These are phyloP conservation scores for Penicillium manginii DNA, from an alignment of 495 filamentous ascomycete species.

Conservation along the genomic window DNA sequence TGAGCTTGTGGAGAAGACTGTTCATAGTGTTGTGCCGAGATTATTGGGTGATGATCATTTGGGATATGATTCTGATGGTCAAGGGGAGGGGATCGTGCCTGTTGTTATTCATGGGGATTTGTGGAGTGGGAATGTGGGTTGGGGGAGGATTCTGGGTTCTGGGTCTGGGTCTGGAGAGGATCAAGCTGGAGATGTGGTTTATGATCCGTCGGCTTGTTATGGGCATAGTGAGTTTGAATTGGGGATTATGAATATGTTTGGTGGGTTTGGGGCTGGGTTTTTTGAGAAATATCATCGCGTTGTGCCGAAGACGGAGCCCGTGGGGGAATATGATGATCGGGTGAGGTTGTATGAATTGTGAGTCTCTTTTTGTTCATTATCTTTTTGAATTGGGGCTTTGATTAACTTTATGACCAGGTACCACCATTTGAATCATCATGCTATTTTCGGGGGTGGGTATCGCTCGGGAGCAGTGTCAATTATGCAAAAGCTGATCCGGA, in stretches of 20 bases:
- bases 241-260: constrained; percentile 96
- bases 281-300: constrained; percentile 75
- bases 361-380: constrained; percentile 38
- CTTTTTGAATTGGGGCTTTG: background rate
- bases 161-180: constrained; percentile 27
- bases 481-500: constrained; percentile 69
- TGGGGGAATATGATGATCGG: constrained; percentile 82
- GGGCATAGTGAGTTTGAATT: constrained; percentile 89
- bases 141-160: constrained; percentile 61
- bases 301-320: constrained; percentile 78
- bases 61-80: constrained; percentile 49
- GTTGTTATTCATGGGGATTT: constrained; percentile 89
- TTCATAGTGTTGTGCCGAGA: constrained; percentile 65
- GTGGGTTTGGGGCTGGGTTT: constrained; percentile 76
- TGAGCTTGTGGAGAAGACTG: constrained; percentile 65
- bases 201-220: constrained; percentile 79
- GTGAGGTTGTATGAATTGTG: constrained; percentile 80
- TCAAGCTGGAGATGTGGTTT: constrained; percentile 78
- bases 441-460: constrained; percentile 82
- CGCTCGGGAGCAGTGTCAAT: constrained; percentile 71
- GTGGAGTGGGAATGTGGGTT: constrained; percentile 85
- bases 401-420: constrained; percentile 57
- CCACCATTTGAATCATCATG: constrained; percentile 88
- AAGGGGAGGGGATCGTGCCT: constrained; percentile 60
- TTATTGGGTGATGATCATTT: constrained; percentile 71